Evolutionary conservation across 1,284 basidiomycete species (phyloP).

Genomic region (Neonothopanus nambi): DNA sequence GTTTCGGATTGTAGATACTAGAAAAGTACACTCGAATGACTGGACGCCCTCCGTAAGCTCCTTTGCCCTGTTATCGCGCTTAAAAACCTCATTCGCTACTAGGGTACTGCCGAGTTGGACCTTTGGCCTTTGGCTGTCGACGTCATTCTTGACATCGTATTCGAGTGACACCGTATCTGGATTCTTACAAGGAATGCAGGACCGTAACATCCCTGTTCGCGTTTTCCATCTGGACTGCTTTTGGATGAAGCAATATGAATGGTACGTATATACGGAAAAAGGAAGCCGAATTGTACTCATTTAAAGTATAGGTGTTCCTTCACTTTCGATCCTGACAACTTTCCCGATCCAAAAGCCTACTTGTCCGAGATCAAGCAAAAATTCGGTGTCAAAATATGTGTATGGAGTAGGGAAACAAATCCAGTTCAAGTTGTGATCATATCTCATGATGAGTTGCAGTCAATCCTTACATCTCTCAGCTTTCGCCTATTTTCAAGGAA

Average conservation of each 20-base stretch:
- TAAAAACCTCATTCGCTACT: constrained; percentile 9
- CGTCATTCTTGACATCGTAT: constrained; percentile 74
- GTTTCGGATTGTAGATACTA: constrained; percentile 43
- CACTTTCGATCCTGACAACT: constrained; percentile 74
- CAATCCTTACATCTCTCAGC: constrained; percentile 70
- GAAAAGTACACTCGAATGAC: constrained; percentile 65
- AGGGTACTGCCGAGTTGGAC: constrained; percentile 72
- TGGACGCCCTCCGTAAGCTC: constrained; percentile 57
- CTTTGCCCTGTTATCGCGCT: too few species aligned
- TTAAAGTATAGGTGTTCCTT: constrained; percentile 60
- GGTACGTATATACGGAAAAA: constrained; percentile 47
- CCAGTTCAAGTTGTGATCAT: not conserved
- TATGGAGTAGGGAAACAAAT: constrained; percentile 66
- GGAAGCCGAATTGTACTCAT: too few species aligned
- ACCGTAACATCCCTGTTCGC: constrained; percentile 66
- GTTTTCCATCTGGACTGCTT: constrained; percentile 81
- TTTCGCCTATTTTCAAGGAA: constrained; percentile 70
- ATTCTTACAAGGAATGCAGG: constrained; percentile 71
- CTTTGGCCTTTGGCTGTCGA: constrained; percentile 77
- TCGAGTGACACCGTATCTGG: constrained; percentile 66
- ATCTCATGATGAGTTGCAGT: constrained; percentile 34
- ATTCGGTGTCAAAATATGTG: constrained; percentile 71
- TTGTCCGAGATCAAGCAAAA: constrained; percentile 66
- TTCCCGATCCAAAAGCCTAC: constrained; percentile 71
- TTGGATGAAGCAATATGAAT: constrained; percentile 82